A percentile compares a stretch with the other conserved stretches of the same genome.
These are phyloP conservation scores for Heterobasidion annosum DNA, from an alignment of 1,284 basidiomycete genomes.

Conservation along the genomic window DNA sequence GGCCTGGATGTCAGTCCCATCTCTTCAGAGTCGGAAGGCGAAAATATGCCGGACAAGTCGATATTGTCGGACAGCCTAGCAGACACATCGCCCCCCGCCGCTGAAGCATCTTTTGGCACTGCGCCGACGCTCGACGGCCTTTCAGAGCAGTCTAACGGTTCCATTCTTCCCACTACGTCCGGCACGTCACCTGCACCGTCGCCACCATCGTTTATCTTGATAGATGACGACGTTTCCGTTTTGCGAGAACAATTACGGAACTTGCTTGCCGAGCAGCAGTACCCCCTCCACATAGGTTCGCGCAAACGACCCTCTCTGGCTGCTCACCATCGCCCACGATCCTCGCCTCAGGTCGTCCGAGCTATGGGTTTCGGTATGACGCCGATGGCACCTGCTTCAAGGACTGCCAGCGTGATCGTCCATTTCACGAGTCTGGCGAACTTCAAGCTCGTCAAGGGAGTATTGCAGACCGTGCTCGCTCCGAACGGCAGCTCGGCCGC, in stretches of 20 bases:
- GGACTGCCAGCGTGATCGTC: slow-evolving; percentile 49
- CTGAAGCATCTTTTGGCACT: slow-evolving; percentile 6
- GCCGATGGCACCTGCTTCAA: slow-evolving; percentile 13
- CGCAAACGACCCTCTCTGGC: slow-evolving; percentile 73
- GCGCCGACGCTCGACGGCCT: slow-evolving; percentile 9
- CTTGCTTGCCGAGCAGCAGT: slow-evolving; percentile 47
- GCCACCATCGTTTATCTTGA: slow-evolving; percentile 61
- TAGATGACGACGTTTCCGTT: slow-evolving; percentile 81
- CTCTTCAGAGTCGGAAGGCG: slow-evolving; percentile 48
- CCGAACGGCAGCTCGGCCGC: slow-evolving; percentile 30
- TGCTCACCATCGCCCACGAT: slow-evolving; percentile 61
- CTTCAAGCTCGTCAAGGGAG: slow-evolving; percentile 81
- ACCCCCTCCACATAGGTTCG: slow-evolving; percentile 30
- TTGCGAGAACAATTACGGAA: slow-evolving; percentile 64
- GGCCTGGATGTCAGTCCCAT: slow-evolving; percentile 86
- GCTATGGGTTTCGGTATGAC: slow-evolving; percentile 27
- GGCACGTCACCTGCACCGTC: slow-evolving; percentile 12
- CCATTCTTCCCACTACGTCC: slow-evolving; percentile 7
- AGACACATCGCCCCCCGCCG: slow-evolving; percentile 7
- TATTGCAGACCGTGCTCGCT: slow-evolving; percentile 63
- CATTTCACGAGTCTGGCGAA: slow-evolving; percentile 88
- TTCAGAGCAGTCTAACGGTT: slow-evolving; percentile 6
- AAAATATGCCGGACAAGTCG: slow-evolving; percentile 8
- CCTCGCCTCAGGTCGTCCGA: slow-evolving; percentile 67
- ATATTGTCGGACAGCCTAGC: not conserved